Evolutionary conservation across 176 grass and related monocot genomes (phyloP), one percentile per base, ranked within the genome.

Genomic region (Ensete glaucum): DNA sequence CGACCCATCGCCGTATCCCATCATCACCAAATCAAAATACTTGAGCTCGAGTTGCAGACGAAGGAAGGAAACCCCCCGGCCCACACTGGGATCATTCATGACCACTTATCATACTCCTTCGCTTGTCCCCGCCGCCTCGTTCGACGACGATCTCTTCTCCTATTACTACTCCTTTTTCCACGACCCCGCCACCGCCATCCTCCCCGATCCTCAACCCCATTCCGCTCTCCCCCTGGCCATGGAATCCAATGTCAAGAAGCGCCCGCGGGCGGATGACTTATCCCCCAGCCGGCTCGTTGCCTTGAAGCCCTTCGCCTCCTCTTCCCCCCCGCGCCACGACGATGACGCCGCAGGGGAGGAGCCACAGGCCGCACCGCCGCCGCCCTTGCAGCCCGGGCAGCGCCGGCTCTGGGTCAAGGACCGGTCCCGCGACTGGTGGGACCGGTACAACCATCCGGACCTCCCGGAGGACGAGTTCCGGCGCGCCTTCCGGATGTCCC

Each of bases 351-450:
- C 55, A 53, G 81, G 1, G 0, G 66, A 77, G 21, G 29, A 43
- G 48, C 56, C 20, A 12, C 56, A 9, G 22, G 73, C 80, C 8
- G 26, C 27, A 8, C 50, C 20, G 17, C 71, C 57, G 62, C 17
- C 34, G 9, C 53, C 0, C 12, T 75, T 72, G 57, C 73, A 22
- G 19, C 79, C 66, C 22, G 68, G 81, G n/a, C 76, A 78, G 8
- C 76, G 89, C 13, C 54, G 88, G 82, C 80, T 96, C 52, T 89
- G 88, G 88, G 89, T 87, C 20, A 89, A 83, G 82, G 83, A 87
- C 60, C 68, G 84, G 9, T 81, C 83, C 57, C 24, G 50, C 17
- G 82, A 81, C 65, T 96, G 92, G 92, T 96, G 92, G 92, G 82
- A 89, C 77, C 20, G 26, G 66, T 86, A 76, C 73, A 91, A 73